Conservation (phyloP, 164 flowering plant species). For the Vitis rupestris region DNA sequence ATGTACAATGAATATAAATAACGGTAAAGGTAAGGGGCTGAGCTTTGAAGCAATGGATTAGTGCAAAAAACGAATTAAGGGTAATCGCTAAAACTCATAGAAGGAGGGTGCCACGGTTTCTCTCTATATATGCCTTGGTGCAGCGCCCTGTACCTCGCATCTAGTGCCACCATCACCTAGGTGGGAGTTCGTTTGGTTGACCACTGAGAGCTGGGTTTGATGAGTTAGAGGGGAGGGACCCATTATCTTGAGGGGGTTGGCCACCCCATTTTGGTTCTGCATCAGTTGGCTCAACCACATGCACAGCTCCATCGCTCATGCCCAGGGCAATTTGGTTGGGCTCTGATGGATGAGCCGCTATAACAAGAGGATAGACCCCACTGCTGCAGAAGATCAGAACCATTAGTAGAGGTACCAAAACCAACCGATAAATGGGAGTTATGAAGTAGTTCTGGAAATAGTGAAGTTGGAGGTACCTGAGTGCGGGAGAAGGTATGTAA, state of each 20-base stretch:
- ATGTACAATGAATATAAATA: slow-evolving; percentile 7
- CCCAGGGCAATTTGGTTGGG: slow-evolving; percentile 73
- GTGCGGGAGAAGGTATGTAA: slow-evolving; percentile 39
- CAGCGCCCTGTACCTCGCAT: neutral
- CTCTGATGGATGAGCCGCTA: slow-evolving; percentile 73
- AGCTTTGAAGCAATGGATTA: neutral
- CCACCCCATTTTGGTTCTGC: slow-evolving; percentile 61
- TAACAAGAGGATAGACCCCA: slow-evolving; percentile 47
- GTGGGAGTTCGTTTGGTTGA: slow-evolving; percentile 59
- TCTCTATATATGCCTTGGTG: no score
- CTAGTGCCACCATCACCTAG: slow-evolving; percentile 33
- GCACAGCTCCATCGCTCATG: slow-evolving; percentile 67
- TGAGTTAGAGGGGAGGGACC: slow-evolving; percentile 41
- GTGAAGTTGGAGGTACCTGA: slow-evolving; percentile 30
- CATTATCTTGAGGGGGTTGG: slow-evolving; percentile 54
- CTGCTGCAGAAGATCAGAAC: slow-evolving; percentile 18
- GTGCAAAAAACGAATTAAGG: neutral
- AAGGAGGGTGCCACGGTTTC: no score
- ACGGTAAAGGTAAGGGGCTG: no score
- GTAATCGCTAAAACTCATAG: no score
- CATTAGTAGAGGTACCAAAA: no score
- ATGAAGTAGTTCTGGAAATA: neutral
- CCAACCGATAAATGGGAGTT: no score
- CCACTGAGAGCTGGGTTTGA: slow-evolving; percentile 59
- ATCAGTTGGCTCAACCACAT: slow-evolving; percentile 65